Evolutionary conservation across 2,329 filamentous ascomycete genomes (phyloP).

Genomic region (Colletotrichum godetiae): DNA sequence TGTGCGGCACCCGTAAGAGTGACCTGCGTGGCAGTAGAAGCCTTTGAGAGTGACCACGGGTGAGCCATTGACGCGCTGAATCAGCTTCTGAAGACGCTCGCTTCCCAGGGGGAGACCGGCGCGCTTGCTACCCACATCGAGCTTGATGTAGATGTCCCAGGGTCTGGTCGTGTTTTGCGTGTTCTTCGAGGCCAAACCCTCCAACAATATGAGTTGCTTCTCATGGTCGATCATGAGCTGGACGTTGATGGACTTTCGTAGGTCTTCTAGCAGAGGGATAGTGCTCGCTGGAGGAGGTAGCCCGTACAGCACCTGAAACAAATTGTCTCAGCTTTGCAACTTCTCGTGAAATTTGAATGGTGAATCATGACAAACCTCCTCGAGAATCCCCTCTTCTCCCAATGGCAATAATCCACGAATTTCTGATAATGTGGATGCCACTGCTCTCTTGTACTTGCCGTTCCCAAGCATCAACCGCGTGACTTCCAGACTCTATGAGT

Average conservation of each 20-base stretch:
- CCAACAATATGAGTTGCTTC: conserved; percentile 46
- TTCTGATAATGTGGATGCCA: conserved; percentile 54
- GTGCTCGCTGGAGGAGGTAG: conserved; percentile 51
- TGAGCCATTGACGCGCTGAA: conserved; percentile 43
- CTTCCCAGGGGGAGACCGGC: conserved; percentile 46
- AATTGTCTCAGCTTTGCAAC: background rate
- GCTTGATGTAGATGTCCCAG: conserved; percentile 51
- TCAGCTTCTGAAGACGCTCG: conserved; percentile 40
- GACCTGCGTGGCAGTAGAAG: conserved; percentile 52
- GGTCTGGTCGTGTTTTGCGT: conserved; percentile 24
- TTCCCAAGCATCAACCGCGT: conserved; percentile 54
- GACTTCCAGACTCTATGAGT: conserved; percentile 45
- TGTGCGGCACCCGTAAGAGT: conserved; percentile 48
- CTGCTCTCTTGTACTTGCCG: conserved; percentile 49
- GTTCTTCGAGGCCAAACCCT: conserved; percentile 33
- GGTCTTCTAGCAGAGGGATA: conserved; percentile 43
- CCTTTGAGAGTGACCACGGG: conserved; percentile 46
- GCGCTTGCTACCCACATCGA: conserved; percentile 49
- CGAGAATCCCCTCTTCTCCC: conserved; percentile 50
- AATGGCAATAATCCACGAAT: conserved; percentile 52
- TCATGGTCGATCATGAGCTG: conserved; percentile 51
- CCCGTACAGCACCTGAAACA: conserved; percentile 48
- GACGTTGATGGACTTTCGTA: conserved; percentile 45
- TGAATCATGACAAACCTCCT: conserved; percentile 45
- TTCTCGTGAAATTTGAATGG: background rate